A percentile compares a stretch with the other conserved stretches of the same genome.
Conservation (phyloP, 2,329 filamentous ascomycete species). For the Elsinoe arachidis region DNA sequence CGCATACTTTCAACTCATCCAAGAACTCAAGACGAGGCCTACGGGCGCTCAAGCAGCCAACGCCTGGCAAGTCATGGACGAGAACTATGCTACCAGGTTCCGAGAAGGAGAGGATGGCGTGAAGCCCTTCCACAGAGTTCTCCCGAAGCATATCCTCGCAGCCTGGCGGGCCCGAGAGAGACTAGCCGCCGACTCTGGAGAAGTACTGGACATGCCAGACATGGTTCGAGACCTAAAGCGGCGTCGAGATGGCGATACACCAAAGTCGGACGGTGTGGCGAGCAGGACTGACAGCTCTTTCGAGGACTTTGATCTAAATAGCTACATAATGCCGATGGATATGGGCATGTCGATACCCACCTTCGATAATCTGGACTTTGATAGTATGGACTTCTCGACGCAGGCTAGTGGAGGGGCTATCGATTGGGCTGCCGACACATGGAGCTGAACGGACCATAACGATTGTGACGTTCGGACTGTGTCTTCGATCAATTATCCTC, state of each 20-base stretch:
- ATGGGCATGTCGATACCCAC: not conserved
- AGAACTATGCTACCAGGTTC: constrained; percentile 36
- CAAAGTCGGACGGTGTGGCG: not conserved
- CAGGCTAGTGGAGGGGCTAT: not conserved
- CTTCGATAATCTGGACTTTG: not conserved
- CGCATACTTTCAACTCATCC: constrained; percentile 39
- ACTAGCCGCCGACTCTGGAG: not conserved
- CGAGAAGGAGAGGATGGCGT: constrained; percentile 12
- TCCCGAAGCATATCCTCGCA: constrained; percentile 51
- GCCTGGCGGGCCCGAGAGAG: constrained; percentile 50
- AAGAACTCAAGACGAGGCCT: constrained; percentile 36
- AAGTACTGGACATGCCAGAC: not conserved
- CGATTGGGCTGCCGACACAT: not conserved
- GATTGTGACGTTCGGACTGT: no score
- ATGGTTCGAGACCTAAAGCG: not conserved
- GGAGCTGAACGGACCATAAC: not conserved
- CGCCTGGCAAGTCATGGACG: constrained; percentile 39
- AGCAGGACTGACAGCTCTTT: not conserved
- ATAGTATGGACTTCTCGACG: not conserved
- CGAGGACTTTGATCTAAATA: not conserved
- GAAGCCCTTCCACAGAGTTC: constrained; percentile 30
- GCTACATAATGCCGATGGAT: not conserved
- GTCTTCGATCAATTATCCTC: no score
- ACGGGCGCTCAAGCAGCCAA: constrained; percentile 25
- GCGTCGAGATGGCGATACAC: not conserved